Evolutionary conservation across 768 basidiomycete genomes (phyloP), one percentile per base, ranked within the genome.

Genomic region (Grammothele lineata): DNA sequence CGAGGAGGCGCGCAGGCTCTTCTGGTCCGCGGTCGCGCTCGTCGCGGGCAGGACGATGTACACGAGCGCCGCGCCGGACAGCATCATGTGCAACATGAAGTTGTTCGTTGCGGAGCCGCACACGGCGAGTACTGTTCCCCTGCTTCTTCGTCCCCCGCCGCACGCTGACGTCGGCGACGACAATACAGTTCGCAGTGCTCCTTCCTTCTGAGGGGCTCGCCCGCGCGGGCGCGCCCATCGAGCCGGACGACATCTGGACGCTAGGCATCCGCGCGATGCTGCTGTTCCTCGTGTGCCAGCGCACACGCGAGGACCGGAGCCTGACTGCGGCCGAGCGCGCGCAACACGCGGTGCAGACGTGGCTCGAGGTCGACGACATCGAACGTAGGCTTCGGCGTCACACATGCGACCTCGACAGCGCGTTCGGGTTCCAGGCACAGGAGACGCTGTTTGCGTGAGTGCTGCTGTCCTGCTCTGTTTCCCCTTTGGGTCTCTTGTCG

Each of bases 31-130:
- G 26, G 42, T 53, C 3, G 33, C 37, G 43, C 67, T 77, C 14
- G 70, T 89, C 19, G 79, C 85, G 1, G 66, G 85, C 41, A 6
- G 42, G 37, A 47, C 43, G 17, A 34, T 42, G 22, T 53, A 47
- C 34, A 66, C 71, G 4, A 72, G 71, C 19, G 71, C 81, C 35
- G 24, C 38, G 1, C 46, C 51, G 6, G 30, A 34, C 9, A 40
- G 44, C 19, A 5, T 5, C 7, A 14, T 26, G 5, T 8, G 18
- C 21, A 30, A 27, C 15, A 37, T 37, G n/a, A 34, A 35, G 14
- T 2, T 53, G 35, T 48, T 53, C 39, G 51, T 53, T n/a, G 26
- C 18, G 12, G 51, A 53, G 40, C 34, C 37, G 7, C 46, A 53
- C 23, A 53, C 19, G 23, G 51, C 48, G 34, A 19, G 51, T 41